Evolutionary conservation across 805 yeast genomes (phyloP).

Genomic region (Myxozyma melibiosi): DNA sequence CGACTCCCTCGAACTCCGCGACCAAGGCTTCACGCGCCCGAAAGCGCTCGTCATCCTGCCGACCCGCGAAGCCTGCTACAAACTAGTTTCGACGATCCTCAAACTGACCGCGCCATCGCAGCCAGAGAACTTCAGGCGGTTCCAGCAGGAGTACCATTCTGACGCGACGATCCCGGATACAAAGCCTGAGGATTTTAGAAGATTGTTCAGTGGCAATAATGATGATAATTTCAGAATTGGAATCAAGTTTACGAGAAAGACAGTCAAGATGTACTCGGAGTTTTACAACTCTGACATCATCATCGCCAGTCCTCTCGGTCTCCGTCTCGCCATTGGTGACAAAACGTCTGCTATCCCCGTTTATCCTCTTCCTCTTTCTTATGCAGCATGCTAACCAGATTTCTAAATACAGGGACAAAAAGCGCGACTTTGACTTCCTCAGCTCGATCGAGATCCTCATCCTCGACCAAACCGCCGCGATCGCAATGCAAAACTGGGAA

Average conservation of each 20-base stretch:
- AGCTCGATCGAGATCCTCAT: slow-evolving; percentile 83
- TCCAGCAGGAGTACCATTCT: slow-evolving; percentile 67
- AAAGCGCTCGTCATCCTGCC: slow-evolving; percentile 82
- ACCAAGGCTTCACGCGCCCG: slow-evolving; percentile 95
- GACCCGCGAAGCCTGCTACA: slow-evolving; percentile 75
- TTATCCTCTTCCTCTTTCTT: slow-evolving; percentile 19
- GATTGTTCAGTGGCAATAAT: slow-evolving; percentile 81
- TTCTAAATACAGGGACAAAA: slow-evolving; percentile 46
- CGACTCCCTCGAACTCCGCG: slow-evolving; percentile 62
- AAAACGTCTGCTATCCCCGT: slow-evolving; percentile 40
- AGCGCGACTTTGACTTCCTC: slow-evolving; percentile 75
- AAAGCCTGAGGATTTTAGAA: slow-evolving; percentile 83
- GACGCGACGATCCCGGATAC: slow-evolving; percentile 51
- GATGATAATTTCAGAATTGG: slow-evolving; percentile 92
- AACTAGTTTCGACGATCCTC: slow-evolving; percentile 64
- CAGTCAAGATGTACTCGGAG: slow-evolving; percentile 79
- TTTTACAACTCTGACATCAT: slow-evolving; percentile 85
- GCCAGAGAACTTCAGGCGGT: slow-evolving; percentile 78
- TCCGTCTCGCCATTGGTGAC: slow-evolving; percentile 75
- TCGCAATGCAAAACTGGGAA: slow-evolving; percentile 92
- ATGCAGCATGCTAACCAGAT: neutral
- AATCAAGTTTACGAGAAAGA: slow-evolving; percentile 84
- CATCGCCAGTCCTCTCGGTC: slow-evolving; percentile 88
- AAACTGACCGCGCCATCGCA: slow-evolving; percentile 67
- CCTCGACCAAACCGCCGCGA: slow-evolving; percentile 80